Base-by-base conservation (phyloP, 768 basidiomycete species). In the Sistotremastrum niveocremeum region DNA sequence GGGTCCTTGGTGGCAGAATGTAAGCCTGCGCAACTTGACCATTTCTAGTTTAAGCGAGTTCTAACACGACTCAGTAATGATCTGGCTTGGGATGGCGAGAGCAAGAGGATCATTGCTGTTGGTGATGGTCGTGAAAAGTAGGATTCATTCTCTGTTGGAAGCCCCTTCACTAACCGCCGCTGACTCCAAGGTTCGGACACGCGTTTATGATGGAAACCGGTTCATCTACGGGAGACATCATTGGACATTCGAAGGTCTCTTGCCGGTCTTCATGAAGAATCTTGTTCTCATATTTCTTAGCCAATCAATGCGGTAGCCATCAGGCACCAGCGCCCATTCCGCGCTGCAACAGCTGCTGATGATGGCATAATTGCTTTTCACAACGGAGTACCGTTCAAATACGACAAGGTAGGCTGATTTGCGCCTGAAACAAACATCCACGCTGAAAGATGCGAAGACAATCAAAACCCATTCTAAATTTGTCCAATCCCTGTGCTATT, bases 51-150 rank as follows among this genome's bases (percentile, higher is more conserved):
- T 6, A 20, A 38, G 7, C 9, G 34, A 34, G 30, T 46, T 37
- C 8, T 12, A 32, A 9, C 5, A 2, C 37, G 39, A 46, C 57
- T 61, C 52, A 89, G 91, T 52, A 91, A 91, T 54, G 94, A 97
- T 63, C 74, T 98, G 20, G 83, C 82, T 7, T 98, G 94, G 94
- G 94, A 97, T 56, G 85, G 84, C 1, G 94, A 97, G 62, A 88
- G 84, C 57, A 94, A 95, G 60, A 75, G 94, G n/a, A 84, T 98
- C 47, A 84, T 97, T 42, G 87, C 83, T 5, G 93, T 87, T 8
- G 94, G 94, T 45, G 88, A 94, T 52, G 91, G 91, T 34, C 73
- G 79, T 49, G 93, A 91, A 56, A 88, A 84, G 88, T 90, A 45
- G 48, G 60, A 20, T 30, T 39, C 11, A 52, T 32, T 50, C 42